Evolutionary conservation across 441 rosid genomes (phyloP), one percentile per base, ranked within the genome.

Genomic region (Hura crepitans): DNA sequence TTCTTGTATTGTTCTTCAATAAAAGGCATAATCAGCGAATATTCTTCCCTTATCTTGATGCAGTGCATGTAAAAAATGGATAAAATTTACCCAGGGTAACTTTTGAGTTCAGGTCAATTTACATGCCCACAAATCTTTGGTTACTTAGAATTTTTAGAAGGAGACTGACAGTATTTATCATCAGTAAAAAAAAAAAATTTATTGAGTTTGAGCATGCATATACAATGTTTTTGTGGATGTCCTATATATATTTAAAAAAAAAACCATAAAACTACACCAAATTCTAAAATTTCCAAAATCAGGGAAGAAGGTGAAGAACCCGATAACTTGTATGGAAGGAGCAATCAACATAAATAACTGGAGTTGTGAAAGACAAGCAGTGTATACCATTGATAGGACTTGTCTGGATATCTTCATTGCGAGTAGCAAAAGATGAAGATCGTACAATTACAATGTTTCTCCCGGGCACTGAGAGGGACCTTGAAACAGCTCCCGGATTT

Each of bases 401-500:
- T 58, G 73, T 60, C 0, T 49, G 66, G 54, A 45, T 65, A 71
- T 79, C 71, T 62, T 85, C 88, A 68, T 79, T 77, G 61, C n/a
- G 72, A 27, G 83, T 42, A 74, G 86, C 81, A 71, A 91, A 87
- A 74, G 97, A 91, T 66, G 81, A 55, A 45, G 87, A 78, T 82
- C 96, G 80, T 37, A 93, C 94, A 70, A 93, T 91, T 35, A 93
- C 92, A 75, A 82, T 65, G 79, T 86, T 91, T 82, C 85, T 75
- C 37, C 87, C 91, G 0, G 98, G 93, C 76, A 87, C 79, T 0
- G 99, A 90, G 54, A 86, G 85, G 30, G 99, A 92, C 80, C 97
- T 87, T 68, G 97, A 86, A 78, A 91, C 90, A 9, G 64, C 77
- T 56, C 78, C 77, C 66, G 23, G 76, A 25, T 13, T 61, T 70